Conservation (phyloP, 148 eudicot genomes). For the Rhododendron mucronatum region DNA sequence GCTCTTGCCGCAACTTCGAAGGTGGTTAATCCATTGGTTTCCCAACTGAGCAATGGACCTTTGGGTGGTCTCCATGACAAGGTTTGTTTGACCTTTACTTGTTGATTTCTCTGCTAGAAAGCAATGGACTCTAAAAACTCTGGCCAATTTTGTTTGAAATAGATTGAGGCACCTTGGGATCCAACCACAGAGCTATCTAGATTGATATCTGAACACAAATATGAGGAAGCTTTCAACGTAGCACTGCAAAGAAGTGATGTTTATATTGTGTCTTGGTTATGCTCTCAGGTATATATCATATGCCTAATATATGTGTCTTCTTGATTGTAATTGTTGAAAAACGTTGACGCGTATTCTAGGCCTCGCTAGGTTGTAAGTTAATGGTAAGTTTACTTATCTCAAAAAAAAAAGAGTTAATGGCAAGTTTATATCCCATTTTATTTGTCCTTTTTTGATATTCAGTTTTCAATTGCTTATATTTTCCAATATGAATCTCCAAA, state of each 20-base stretch:
- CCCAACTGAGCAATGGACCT: conserved; percentile 79
- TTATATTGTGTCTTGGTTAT: conserved; percentile 86
- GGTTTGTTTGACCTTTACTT: conserved; percentile 33
- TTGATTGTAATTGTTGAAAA: not conserved
- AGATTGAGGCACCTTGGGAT: conserved; percentile 87
- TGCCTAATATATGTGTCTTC: not conserved
- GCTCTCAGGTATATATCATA: conserved; percentile 69
- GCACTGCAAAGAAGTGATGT: conserved; percentile 98
- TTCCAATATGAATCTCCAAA: too few species aligned
- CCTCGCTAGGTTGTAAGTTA: not conserved
- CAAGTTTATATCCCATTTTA: too few species aligned
- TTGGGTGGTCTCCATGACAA: conserved; percentile 71
- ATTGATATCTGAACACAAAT: conserved; percentile 70
- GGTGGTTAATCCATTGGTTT: conserved; percentile 51
- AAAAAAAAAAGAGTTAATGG: too few species aligned
- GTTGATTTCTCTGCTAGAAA: not conserved
- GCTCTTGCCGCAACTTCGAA: conserved; percentile 72
- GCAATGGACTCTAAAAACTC: not conserved
- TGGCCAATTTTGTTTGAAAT: conserved; percentile 17
- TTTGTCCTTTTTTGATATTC: too few species aligned
- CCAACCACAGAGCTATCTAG: conserved; percentile 86
- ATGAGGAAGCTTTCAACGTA: conserved; percentile 84
- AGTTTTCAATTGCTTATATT: too few species aligned
- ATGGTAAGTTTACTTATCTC: too few species aligned
- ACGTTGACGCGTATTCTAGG: not conserved